Percentiles rank a stretch among this genome's conserved stretches.
Evolutionary conservation across 2,329 filamentous ascomycete species (phyloP).

Genomic region (Teratosphaeria pseudoeucalypti): DNA sequence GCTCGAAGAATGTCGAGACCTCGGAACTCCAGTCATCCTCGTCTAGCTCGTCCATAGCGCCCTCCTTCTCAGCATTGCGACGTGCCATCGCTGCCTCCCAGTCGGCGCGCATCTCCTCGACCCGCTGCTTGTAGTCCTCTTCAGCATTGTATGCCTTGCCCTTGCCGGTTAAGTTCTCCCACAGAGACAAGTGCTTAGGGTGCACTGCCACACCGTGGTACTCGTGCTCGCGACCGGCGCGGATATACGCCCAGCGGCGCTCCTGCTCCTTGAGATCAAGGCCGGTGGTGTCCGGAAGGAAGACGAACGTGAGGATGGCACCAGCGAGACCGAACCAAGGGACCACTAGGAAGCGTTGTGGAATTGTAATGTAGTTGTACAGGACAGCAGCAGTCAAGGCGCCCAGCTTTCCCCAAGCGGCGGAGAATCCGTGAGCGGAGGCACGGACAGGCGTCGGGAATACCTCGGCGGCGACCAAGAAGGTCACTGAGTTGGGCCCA

Average conservation of each 20-base stretch:
- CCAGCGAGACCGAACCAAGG: slow-evolving; percentile 91
- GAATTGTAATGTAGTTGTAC: slow-evolving; percentile 86
- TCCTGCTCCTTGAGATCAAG: slow-evolving; percentile 97
- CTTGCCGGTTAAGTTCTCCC: slow-evolving; percentile 70
- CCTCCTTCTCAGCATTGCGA: slow-evolving; percentile 41
- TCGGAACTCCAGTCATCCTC: slow-evolving; percentile 40
- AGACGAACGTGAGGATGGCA: slow-evolving; percentile 71
- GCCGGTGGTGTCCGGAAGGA: slow-evolving; percentile 92
- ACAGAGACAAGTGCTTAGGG: slow-evolving; percentile 74
- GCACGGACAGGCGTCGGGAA: slow-evolving; percentile 90
- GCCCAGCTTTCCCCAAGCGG: slow-evolving; percentile 78
- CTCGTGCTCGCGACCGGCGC: slow-evolving; percentile 62
- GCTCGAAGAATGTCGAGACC: slow-evolving; percentile 45
- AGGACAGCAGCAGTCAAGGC: slow-evolving; percentile 78
- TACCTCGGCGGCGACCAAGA: slow-evolving; percentile 93
- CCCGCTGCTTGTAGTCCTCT: slow-evolving; percentile 66
- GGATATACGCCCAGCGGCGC: slow-evolving; percentile 81
- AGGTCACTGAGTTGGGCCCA: slow-evolving; percentile 89
- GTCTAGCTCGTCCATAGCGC: slow-evolving; percentile 25
- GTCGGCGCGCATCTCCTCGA: slow-evolving; percentile 62
- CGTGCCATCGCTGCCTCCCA: slow-evolving; percentile 47
- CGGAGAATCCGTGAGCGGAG: slow-evolving; percentile 89
- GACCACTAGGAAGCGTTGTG: slow-evolving; percentile 81
- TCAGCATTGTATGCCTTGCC: slow-evolving; percentile 77
- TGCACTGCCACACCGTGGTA: slow-evolving; percentile 94